Evolutionary conservation across 495 filamentous ascomycete genomes (phyloP), one percentile per base, ranked within the genome.

Genomic region (Durotheca rogersii): DNA sequence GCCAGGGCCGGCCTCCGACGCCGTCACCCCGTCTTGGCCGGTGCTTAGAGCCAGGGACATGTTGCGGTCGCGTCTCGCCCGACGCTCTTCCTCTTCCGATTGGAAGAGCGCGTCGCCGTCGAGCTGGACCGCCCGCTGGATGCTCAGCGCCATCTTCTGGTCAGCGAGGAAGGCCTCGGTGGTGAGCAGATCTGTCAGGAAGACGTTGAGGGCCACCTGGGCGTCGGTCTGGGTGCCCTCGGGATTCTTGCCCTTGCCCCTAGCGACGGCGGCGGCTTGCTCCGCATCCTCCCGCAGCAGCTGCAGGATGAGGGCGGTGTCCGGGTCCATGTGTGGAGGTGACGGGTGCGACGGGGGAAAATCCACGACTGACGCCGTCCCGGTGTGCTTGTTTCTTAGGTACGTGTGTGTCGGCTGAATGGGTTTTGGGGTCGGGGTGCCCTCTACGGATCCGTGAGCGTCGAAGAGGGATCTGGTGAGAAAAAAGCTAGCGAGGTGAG

Each of bases 241-340:
- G 3, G 16, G 18, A 11, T 60, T 41, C 33, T 74, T 70, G 15
- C 64, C 68, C 40, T 67, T 71, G 17, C 64, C 64, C 36, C 62
- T 71, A n/a, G 30, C 54, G 18, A n/a, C 7, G 9, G 49, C 29
- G 19, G 47, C 12, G 9, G 67, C 23, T 20, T 53, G 35, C 9
- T 60, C 21, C n/a, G 43, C 40, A 52, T 72, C 67, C 14, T 67
- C 49, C 30, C 37, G 43, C 31, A 68, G 53, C 7, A 70, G 45
- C 20, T 62, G 52, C 7, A 70, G 15, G 23, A 45, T 45, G 2
- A 58, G 37, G n/a, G n/a, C n/a, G n/a, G n/a, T n/a, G n/a, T n/a
- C n/a, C n/a, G n/a, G n/a, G n/a, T n/a, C n/a, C n/a, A n/a, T n/a
- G n/a, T n/a, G n/a, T n/a, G n/a, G 64, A 62, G 16, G 64, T 56